phyloP scores from a whole-genome alignment of 345 rosid genomes.

The Streptanthus diversifolius region DNA sequence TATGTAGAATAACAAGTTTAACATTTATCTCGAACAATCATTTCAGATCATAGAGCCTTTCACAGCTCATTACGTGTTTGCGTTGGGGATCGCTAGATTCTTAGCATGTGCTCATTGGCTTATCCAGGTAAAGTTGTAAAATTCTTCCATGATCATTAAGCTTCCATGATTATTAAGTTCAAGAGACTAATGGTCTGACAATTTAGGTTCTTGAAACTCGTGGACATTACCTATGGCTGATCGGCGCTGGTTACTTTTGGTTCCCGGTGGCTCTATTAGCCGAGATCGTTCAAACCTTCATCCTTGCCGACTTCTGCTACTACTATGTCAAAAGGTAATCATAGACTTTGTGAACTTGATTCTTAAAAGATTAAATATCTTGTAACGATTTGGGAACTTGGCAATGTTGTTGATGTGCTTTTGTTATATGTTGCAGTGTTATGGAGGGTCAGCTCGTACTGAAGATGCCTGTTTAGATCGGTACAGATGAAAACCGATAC shows the following conservation, averaged over 20 bases:
- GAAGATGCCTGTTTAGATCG: slow-evolving; percentile 42
- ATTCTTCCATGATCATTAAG: neutral
- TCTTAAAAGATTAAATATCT: neutral
- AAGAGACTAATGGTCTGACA: neutral
- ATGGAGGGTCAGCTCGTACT: slow-evolving; percentile 42
- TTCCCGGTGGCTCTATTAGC: slow-evolving; percentile 53
- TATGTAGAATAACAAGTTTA: neutral
- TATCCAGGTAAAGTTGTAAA: slow-evolving; percentile 42
- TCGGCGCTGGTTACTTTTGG: slow-evolving; percentile 65
- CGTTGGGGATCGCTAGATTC: slow-evolving; percentile 72
- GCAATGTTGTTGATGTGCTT: slow-evolving; percentile 13
- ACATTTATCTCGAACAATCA: neutral
- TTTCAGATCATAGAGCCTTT: slow-evolving; percentile 83
- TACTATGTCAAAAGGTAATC: slow-evolving; percentile 72
- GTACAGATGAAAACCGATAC: neutral
- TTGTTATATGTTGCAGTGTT: slow-evolving; percentile 29
- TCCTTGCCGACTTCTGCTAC: slow-evolving; percentile 82
- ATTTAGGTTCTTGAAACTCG: slow-evolving; percentile 53
- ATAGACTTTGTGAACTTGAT: neutral
- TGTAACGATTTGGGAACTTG: neutral
- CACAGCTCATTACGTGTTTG: slow-evolving; percentile 82
- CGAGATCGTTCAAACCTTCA: slow-evolving; percentile 77
- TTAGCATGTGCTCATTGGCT: slow-evolving; percentile 80
- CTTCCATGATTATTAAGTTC: neutral
- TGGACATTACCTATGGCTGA: slow-evolving; percentile 44